Base-by-base conservation (phyloP, 345 rosid species). In the Eucalyptus regnans region DNA sequence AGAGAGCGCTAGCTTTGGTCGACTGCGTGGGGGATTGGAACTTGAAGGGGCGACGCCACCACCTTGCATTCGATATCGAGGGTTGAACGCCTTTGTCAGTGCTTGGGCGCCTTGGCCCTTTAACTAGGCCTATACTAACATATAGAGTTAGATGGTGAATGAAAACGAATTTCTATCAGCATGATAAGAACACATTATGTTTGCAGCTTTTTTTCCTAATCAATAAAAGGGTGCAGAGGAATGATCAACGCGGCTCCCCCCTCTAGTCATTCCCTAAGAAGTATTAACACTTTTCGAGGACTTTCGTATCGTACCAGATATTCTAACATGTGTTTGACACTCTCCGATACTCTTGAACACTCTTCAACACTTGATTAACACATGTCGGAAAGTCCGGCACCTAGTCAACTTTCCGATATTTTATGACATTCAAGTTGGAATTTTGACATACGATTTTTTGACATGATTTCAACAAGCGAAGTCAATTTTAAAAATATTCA, bases 391-490 rank as follows among this genome's bases (percentile, higher is more conserved):
- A 52, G 18, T 52, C 8, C 1, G 8, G 2, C 2, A 7, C 0
- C 2, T 52, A 7, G 9, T 52, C 56, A 52, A 52, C 23, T 52
- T 18, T 18, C 4, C 0, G 9, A 52, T 52, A 18, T 1, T 0
- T 52, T 52, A 1, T 52, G 4, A 52, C 7, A 52, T 8, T 50
- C 8, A 51, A 17, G 54, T 51, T 51, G 8, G 0, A 51, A 51
- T 51, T 51, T 0, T 3, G 58, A 52, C 2, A 20, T 20, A 52
- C 0, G 0, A 20, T 5, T 52, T 52, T 52, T 1, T 1, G 0
- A 20, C 5, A 18, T 18, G 1, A 52, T 52, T 18, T 52, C 4
- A 18, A 18, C 9, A 52, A 0, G 0, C 0, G 2, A 20, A 10
- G 10, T 20, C 10, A 52, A 20, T 52, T 8, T 52, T 52, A 3